Conservation (phyloP, 805 yeast species). For the Yarrowia keelungensis region DNA sequence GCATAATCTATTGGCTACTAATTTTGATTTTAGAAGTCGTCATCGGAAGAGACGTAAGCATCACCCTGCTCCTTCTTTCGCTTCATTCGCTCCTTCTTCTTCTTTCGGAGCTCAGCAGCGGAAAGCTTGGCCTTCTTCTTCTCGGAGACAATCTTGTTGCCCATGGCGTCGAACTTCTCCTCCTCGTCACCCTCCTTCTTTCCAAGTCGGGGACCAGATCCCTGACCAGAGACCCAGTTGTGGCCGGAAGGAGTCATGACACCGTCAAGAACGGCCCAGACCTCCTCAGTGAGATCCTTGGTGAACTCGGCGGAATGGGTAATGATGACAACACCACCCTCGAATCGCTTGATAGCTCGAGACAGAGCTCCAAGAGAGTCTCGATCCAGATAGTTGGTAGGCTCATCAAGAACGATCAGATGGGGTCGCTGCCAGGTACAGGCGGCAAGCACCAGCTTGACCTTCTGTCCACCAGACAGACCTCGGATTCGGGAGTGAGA, state of each 20-base stretch:
- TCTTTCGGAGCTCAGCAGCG: slow-evolving; percentile 99
- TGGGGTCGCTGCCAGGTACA: slow-evolving; percentile 99
- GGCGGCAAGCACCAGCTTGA: slow-evolving; percentile 99
- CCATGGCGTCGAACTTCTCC: slow-evolving; percentile 99
- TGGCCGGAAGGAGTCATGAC: slow-evolving; percentile 99
- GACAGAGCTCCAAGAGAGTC: slow-evolving; percentile 99
- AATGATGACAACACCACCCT: slow-evolving; percentile 99
- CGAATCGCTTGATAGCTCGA: slow-evolving; percentile 97
- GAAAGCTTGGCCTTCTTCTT: slow-evolving; percentile 98
- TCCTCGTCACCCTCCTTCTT: slow-evolving; percentile 95
- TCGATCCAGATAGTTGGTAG: slow-evolving; percentile 98
- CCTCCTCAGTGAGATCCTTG: slow-evolving; percentile 99
- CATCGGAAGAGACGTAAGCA: slow-evolving; percentile 98
- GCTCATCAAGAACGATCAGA: slow-evolving; percentile 98
- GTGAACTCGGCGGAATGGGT: slow-evolving; percentile 99
- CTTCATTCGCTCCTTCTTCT: slow-evolving; percentile 99
- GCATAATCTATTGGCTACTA: slow-evolving; percentile 38
- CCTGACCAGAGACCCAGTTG: slow-evolving; percentile 99
- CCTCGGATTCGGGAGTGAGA: slow-evolving; percentile 99
- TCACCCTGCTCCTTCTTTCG: slow-evolving; percentile 99
- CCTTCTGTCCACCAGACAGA: slow-evolving; percentile 99
- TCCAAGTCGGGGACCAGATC: slow-evolving; percentile 99
- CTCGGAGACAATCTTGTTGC: slow-evolving; percentile 97
- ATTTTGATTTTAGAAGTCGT: slow-evolving; percentile 63
- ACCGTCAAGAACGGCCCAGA: slow-evolving; percentile 99